A percentile compares a stretch with the other conserved stretches of the same genome.
Evolutionary conservation across 768 basidiomycete genomes (phyloP).

Genomic region (Tricholoma terreum): DNA sequence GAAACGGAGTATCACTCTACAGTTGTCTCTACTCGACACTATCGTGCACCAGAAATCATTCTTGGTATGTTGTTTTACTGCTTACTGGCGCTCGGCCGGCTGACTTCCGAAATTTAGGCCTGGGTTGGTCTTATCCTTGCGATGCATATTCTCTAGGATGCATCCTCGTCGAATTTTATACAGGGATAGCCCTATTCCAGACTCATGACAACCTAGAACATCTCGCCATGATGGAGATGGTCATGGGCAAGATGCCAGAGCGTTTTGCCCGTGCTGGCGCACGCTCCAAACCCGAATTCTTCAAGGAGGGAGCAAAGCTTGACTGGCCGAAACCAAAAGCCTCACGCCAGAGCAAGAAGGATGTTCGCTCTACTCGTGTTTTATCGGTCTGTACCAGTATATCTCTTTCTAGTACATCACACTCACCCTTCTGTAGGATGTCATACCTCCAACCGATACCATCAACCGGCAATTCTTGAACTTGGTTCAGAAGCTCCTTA

Average conservation of each 20-base stretch:
- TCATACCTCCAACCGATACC: conserved; percentile 74
- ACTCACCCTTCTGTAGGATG: conserved; percentile 52
- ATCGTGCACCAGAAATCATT: conserved; percentile 98
- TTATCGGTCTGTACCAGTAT: conserved; percentile 52
- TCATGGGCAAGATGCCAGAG: conserved; percentile 97
- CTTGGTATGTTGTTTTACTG: conserved; percentile 58
- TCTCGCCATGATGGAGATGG: conserved; percentile 99
- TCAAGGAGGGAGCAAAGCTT: conserved; percentile 80
- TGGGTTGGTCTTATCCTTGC: conserved; percentile 98
- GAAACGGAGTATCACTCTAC: conserved; percentile 98
- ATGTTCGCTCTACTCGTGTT: conserved; percentile 80
- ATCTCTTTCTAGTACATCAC: conserved; percentile 9
- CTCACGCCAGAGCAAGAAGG: conserved; percentile 88
- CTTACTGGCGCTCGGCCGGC: background rate
- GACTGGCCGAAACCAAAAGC: conserved; percentile 93
- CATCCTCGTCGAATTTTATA: conserved; percentile 98
- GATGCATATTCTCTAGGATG: conserved; percentile 98
- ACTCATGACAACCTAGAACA: conserved; percentile 99
- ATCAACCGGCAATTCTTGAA: conserved; percentile 82
- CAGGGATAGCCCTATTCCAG: conserved; percentile 97
- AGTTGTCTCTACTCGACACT: conserved; percentile 97
- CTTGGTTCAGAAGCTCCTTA: conserved; percentile 81
- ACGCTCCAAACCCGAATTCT: conserved; percentile 87
- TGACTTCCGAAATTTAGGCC: conserved; percentile 48
- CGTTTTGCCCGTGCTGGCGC: conserved; percentile 74